phyloP scores from a whole-genome alignment of 2,329 filamentous ascomycete genomes.

The Ascochyta clinopodiicola region DNA sequence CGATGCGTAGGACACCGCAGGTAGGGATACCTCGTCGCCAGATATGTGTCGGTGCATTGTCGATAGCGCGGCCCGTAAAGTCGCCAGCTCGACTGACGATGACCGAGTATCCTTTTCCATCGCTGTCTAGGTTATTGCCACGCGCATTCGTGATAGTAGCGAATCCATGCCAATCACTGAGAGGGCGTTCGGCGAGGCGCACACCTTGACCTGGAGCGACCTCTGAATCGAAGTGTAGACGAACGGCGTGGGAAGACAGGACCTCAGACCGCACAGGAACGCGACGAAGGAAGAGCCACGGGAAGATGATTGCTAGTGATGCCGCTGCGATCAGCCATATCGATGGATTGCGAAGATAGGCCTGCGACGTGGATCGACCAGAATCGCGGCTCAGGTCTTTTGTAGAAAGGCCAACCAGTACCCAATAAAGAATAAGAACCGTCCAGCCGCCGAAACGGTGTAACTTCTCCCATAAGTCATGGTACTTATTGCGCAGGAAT shows the following conservation, averaged over 20 bases:
- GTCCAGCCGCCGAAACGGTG: constrained; percentile 50
- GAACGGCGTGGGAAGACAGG: constrained; percentile 75
- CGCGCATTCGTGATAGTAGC: constrained; percentile 48
- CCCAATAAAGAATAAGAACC: constrained; percentile 46
- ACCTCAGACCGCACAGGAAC: constrained; percentile 70
- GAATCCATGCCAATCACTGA: constrained; percentile 49
- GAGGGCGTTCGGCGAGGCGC: constrained; percentile 40
- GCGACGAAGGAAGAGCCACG: constrained; percentile 76
- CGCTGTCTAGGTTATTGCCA: constrained; percentile 12
- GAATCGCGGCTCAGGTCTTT: constrained; percentile 31
- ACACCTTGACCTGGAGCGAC: constrained; percentile 42
- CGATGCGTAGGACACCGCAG: constrained; percentile 47
- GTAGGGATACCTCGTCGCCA: constrained; percentile 49
- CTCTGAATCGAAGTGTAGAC: constrained; percentile 61
- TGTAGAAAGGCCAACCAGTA: constrained; percentile 35
- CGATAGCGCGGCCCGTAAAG: constrained; percentile 46
- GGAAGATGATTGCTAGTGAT: constrained; percentile 72
- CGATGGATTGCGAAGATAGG: constrained; percentile 34
- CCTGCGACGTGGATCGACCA: constrained; percentile 43
- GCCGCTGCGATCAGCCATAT: constrained; percentile 76
- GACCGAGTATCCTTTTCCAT: constrained; percentile 41
- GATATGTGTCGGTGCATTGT: constrained; percentile 43
- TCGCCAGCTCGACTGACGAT: constrained; percentile 50
- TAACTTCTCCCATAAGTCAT: constrained; percentile 46
- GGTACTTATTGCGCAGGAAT: constrained; percentile 38